phyloP scores from a whole-genome alignment of 306 rosid species.

The Inga leiocalycina region DNA sequence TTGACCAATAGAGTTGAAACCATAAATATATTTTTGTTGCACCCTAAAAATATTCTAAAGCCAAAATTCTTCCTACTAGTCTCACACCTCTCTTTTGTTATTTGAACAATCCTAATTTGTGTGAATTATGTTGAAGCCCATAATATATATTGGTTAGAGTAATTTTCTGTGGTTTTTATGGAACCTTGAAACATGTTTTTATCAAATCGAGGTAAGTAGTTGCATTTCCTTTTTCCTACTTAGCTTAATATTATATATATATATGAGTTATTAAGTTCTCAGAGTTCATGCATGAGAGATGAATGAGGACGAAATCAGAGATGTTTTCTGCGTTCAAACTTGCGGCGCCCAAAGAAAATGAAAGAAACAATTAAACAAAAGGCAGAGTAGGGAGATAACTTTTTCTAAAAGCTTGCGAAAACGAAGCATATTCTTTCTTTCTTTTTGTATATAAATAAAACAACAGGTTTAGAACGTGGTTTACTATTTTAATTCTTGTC shows the following conservation, averaged over 20 bases:
- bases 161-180: background rate
- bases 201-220: background rate
- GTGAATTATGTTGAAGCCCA: background rate
- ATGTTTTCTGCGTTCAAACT: constrained; percentile 35
- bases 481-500: background rate
- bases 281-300: constrained; percentile 38
- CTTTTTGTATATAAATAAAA: background rate
- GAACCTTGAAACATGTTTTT: background rate
- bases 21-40: background rate
- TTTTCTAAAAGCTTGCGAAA: constrained; percentile 28
- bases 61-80: background rate
- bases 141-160: background rate
- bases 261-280: background rate
- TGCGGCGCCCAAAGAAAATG: constrained; percentile 37
- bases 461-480: constrained; percentile 38
- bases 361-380: background rate
- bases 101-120: background rate
- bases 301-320: constrained; percentile 1
- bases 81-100: background rate
- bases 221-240: background rate
- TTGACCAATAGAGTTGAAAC: too few relatives aligned
- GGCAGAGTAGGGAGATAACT: too few relatives aligned
- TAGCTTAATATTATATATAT: background rate
- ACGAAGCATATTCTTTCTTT: background rate
- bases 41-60: background rate